Conservation (phyloP, 2,329 filamentous ascomycete genomes). For the Diplodia mutila region DNA sequence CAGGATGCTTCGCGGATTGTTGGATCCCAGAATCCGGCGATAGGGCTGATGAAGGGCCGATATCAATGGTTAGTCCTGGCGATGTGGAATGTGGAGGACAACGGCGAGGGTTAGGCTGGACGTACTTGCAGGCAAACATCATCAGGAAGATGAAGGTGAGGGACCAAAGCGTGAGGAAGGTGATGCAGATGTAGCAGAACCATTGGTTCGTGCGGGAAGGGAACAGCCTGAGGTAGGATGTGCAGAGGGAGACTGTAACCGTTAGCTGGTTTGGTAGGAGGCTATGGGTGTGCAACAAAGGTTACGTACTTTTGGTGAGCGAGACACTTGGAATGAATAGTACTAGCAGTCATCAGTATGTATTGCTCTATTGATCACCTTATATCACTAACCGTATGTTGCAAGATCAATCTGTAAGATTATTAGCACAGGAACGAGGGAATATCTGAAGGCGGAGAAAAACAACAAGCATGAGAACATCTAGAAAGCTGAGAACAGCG, state of each 20-base stretch:
- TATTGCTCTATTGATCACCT: too few relatives aligned
- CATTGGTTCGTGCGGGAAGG: conserved; percentile 35
- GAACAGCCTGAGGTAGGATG: conserved; percentile 33
- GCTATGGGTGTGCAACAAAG: conserved; percentile 28
- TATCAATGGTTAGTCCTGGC: not conserved
- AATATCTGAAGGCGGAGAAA: conserved; percentile 25
- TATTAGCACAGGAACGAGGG: conserved; percentile 31
- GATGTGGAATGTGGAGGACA: not conserved
- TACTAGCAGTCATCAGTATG: conserved; percentile 26
- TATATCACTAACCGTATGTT: conserved; percentile 6
- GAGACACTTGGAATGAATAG: conserved; percentile 34
- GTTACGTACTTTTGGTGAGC: conserved; percentile 33
- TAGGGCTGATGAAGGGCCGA: not conserved
- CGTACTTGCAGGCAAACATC: conserved; percentile 39
- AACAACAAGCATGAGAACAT: not conserved
- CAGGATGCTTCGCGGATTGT: conserved; percentile 29
- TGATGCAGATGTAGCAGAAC: conserved; percentile 36
- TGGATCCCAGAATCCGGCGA: conserved; percentile 18
- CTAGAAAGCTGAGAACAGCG: not conserved
- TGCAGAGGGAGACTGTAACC: not conserved
- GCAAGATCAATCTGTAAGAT: conserved; percentile 22
- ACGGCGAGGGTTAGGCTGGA: not conserved
- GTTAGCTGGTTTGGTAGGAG: conserved; percentile 26
- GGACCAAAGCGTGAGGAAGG: conserved; percentile 33
- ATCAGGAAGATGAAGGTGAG: conserved; percentile 34